Percentiles rank a stretch among this genome's conserved stretches.
Evolutionary conservation across 352 stramenopile genomes (phyloP).

Genomic region (Globisporangium solare): DNA sequence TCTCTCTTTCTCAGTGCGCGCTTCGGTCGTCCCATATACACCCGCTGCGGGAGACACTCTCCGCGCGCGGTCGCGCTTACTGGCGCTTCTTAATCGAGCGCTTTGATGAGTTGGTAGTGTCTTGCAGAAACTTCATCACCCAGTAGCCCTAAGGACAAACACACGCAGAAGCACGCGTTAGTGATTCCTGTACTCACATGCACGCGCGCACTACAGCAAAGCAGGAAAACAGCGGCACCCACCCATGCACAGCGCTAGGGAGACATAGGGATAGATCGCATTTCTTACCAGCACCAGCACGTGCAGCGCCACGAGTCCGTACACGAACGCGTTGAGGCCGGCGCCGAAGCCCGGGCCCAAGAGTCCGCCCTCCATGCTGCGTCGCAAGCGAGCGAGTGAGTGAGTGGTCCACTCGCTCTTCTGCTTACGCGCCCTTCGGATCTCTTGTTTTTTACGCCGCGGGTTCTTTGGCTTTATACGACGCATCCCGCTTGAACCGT

Average conservation of each 20-base stretch:
- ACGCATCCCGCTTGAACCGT: no score
- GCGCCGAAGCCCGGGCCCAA: conserved; percentile 40
- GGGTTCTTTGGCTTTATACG: no score
- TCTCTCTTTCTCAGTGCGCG: not conserved
- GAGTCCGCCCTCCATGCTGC: conserved; percentile 10
- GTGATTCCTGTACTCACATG: not conserved
- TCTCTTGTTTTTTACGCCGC: no score
- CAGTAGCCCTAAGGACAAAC: conserved; percentile 44
- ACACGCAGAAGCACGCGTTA: conserved; percentile 2
- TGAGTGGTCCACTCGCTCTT: not conserved
- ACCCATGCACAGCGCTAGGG: conserved; percentile 16
- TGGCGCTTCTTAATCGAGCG: conserved; percentile 57
- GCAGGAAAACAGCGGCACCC: conserved; percentile 2
- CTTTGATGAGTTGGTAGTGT: conserved; percentile 31
- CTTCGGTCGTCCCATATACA: not conserved
- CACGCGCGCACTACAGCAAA: not conserved
- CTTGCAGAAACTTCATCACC: conserved; percentile 58
- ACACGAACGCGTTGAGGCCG: conserved; percentile 66
- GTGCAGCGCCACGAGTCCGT: conserved; percentile 61
- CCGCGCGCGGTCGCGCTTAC: conserved; percentile 17
- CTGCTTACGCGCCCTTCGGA: not conserved
- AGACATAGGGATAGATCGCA: conserved; percentile 14
- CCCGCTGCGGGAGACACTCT: no score
- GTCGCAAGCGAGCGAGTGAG: not conserved
- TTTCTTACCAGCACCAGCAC: conserved; percentile 60